Percentiles rank a stretch among this genome's conserved stretches.
Conservation (phyloP, 2,329 filamentous ascomycete genomes). For the Ascochyta fabae region DNA sequence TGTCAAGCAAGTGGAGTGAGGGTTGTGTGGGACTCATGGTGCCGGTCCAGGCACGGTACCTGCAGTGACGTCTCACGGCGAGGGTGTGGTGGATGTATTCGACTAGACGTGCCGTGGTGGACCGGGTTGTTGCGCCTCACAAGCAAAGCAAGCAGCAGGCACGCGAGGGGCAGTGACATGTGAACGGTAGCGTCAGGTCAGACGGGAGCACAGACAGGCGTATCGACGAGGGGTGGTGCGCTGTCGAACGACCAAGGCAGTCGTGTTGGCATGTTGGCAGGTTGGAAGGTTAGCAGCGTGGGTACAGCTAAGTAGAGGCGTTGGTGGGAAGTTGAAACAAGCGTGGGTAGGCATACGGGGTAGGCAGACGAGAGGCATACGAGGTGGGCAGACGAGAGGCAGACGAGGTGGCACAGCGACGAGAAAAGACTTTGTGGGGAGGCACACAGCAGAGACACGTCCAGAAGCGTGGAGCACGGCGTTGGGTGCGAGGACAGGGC, state of each 20-base stretch:
- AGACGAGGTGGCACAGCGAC: conserved; percentile 5
- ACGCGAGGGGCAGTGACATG: neutral
- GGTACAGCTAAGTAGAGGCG: conserved; percentile 8
- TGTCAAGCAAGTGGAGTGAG: neutral
- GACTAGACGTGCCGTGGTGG: conserved; percentile 4
- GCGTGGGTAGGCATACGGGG: too few relatives aligned
- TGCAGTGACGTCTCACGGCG: conserved; percentile 10
- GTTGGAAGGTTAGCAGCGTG: conserved; percentile 1
- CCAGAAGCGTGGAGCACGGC: conserved; percentile 21
- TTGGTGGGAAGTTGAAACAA: neutral
- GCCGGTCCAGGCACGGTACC: conserved; percentile 1
- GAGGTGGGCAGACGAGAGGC: neutral
- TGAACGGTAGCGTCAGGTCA: conserved; percentile 2
- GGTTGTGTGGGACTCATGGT: neutral
- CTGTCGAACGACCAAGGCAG: conserved; percentile 3
- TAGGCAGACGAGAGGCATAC: too few relatives aligned
- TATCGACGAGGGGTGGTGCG: conserved; percentile 8
- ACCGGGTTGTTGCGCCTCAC: conserved; percentile 1
- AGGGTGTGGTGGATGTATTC: conserved; percentile 1
- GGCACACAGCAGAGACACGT: conserved; percentile 10
- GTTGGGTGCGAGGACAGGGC: conserved; percentile 3
- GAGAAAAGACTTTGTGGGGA: conserved; percentile 1
- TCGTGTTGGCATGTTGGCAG: neutral
- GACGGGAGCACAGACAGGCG: conserved; percentile 7
- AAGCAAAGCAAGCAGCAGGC: neutral